phyloP scores from a whole-genome alignment of 148 eudicot species.

The Spergularia bocconei region DNA sequence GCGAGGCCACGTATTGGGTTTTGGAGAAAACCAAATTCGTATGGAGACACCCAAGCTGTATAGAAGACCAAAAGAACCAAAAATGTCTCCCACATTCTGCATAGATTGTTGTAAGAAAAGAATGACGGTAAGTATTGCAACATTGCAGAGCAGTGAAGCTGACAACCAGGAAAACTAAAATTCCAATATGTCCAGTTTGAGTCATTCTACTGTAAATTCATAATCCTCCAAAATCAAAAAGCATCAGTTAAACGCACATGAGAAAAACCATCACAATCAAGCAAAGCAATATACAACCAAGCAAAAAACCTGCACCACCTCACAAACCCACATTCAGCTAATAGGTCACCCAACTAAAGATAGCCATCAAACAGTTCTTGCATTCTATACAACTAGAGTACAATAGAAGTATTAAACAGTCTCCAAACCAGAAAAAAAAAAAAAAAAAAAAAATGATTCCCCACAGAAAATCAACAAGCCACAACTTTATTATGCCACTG shows the following conservation, averaged over 20 bases:
- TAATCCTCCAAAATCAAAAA: background rate
- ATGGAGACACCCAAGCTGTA: constrained; percentile 72
- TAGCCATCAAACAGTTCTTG: too few relatives aligned
- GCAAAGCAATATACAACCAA: too few relatives aligned
- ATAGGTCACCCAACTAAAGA: too few relatives aligned
- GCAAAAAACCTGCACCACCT: too few relatives aligned
- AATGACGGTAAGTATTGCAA: background rate
- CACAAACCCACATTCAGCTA: too few relatives aligned
- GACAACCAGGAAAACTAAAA: background rate
- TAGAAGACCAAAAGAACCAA: constrained; percentile 53
- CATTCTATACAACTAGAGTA: too few relatives aligned
- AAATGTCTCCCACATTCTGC: constrained; percentile 54
- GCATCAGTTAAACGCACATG: background rate
- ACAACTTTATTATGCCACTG: background rate
- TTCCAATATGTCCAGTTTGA: background rate
- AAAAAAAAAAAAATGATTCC: background rate
- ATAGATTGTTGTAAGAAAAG: background rate
- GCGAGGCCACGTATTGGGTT: constrained; percentile 36
- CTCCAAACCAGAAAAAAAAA: background rate
- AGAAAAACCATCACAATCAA: background rate
- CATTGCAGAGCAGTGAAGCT: background rate
- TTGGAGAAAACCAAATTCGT: constrained; percentile 53
- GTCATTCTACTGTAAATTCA: background rate
- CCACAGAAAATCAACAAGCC: background rate
- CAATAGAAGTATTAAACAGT: background rate